Percentiles rank a stretch among this genome's conserved stretches.
These are phyloP conservation scores for Lumnitzera littorea DNA, from an alignment of 345 rosid species.

Conservation along the genomic window DNA sequence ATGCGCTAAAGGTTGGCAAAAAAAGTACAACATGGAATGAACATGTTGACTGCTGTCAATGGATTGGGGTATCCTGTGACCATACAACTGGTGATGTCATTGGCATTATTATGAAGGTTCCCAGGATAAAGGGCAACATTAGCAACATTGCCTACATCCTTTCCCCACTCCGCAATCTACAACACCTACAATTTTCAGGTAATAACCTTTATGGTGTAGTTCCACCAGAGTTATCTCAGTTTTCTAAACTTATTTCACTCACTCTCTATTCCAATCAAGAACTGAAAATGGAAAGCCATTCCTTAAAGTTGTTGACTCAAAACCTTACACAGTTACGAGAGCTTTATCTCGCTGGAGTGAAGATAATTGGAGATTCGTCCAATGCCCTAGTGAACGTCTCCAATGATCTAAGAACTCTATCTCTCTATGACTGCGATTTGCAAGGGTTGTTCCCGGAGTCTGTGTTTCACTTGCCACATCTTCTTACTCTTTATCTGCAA, in stretches of 20 bases:
- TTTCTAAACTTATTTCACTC: conserved; percentile 12
- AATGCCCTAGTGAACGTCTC: conserved; percentile 8
- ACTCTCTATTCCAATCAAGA: not conserved
- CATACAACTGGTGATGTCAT: conserved; percentile 10
- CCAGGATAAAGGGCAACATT: not conserved
- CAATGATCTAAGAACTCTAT: conserved; percentile 5
- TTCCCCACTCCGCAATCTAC: not conserved
- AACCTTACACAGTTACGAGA: conserved; percentile 10
- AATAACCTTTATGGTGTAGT: conserved; percentile 4
- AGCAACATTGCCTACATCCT: conserved; percentile 4
- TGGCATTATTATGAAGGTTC: conserved; percentile 11
- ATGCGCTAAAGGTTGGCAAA: no score
- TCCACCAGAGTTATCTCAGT: conserved; percentile 4
- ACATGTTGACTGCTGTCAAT: conserved; percentile 12
- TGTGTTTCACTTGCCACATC: no score
- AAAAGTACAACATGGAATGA: conserved; percentile 3
- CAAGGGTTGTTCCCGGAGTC: not conserved
- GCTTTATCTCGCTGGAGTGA: not conserved
- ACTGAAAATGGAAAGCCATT: no score
- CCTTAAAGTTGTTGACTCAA: not conserved
- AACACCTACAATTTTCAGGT: not conserved
- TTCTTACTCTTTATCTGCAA: no score
- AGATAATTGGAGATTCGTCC: not conserved
- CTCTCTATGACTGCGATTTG: not conserved
- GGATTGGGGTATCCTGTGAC: conserved; percentile 20